phyloP scores from a whole-genome alignment of 2,329 filamentous ascomycete genomes.

The Diaporthe sp. region DNA sequence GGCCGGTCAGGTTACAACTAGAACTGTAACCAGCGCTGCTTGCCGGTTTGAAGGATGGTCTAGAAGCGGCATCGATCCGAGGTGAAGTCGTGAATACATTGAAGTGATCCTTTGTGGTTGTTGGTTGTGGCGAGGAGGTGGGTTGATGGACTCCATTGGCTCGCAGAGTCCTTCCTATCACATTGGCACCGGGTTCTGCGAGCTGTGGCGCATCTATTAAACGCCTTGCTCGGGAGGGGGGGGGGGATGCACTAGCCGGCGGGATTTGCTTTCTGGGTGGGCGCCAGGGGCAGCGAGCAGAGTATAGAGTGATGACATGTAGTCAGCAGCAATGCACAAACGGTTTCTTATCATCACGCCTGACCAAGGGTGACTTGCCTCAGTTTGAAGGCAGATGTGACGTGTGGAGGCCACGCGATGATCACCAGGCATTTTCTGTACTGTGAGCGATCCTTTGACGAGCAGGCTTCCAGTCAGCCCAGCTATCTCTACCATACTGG shows the following conservation, averaged over 20 bases:
- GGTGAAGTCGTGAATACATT: background rate
- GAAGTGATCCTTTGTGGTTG: background rate
- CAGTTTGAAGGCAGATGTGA: background rate
- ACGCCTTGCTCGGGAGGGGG: background rate
- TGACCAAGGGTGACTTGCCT: background rate
- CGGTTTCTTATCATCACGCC: background rate
- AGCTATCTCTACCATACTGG: background rate
- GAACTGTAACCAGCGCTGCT: background rate
- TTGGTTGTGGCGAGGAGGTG: background rate
- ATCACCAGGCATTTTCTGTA: background rate
- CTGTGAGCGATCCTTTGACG: background rate
- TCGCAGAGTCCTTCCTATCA: constrained; percentile 1
- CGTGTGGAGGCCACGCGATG: background rate
- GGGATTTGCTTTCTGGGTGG: background rate
- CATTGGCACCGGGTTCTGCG: background rate
- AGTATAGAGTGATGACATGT: background rate
- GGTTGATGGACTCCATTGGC: background rate
- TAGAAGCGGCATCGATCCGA: background rate
- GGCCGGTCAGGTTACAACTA: constrained; percentile 18
- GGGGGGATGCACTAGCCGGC: background rate
- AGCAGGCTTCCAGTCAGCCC: background rate
- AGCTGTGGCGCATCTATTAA: background rate
- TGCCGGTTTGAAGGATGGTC: background rate
- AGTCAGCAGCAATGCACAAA: constrained; percentile 10
- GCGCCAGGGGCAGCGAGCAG: background rate